Conservation (phyloP, 441 rosid genomes). For the Populus trichocarpa region DNA sequence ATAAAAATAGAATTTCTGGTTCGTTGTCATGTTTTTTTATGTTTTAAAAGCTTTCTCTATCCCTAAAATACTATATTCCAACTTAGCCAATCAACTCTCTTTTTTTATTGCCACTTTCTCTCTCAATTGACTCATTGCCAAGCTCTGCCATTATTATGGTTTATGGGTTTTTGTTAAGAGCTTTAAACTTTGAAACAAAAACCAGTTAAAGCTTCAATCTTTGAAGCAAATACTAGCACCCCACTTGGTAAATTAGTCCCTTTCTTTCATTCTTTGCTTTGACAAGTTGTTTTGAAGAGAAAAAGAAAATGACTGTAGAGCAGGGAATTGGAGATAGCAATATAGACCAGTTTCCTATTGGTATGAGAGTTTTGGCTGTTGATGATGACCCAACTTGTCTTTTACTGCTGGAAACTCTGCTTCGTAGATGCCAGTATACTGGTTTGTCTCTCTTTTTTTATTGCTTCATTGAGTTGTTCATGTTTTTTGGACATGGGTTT, state of each 20-base stretch:
- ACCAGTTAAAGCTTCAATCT: not conserved
- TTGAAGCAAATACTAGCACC: not conserved
- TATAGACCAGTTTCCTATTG: constrained; percentile 64
- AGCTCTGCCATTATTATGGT: constrained; percentile 4
- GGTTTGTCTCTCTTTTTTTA: constrained; percentile 34
- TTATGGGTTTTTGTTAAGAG: constrained; percentile 26
- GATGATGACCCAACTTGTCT: constrained; percentile 92
- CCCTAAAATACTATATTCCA: constrained; percentile 6
- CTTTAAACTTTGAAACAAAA: not conserved
- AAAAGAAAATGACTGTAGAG: constrained; percentile 52
- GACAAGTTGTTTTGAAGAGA: constrained; percentile 5
- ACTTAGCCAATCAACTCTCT: not conserved
- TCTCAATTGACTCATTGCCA: constrained; percentile 5
- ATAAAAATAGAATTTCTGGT: too few relatives aligned
- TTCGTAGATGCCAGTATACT: constrained; percentile 72
- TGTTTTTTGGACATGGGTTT: constrained; percentile 15
- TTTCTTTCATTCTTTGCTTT: not conserved
- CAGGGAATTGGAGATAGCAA: constrained; percentile 32
- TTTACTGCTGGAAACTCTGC: constrained; percentile 56
- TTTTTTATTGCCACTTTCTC: constrained; percentile 12
- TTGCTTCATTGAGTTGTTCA: not conserved
- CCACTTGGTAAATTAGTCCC: not conserved
- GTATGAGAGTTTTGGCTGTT: constrained; percentile 94
- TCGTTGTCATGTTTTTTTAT: not conserved
- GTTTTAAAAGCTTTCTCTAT: not conserved